phyloP scores from a whole-genome alignment of 2,329 filamentous ascomycete species.

The Cadophora luteo-olivacea region DNA sequence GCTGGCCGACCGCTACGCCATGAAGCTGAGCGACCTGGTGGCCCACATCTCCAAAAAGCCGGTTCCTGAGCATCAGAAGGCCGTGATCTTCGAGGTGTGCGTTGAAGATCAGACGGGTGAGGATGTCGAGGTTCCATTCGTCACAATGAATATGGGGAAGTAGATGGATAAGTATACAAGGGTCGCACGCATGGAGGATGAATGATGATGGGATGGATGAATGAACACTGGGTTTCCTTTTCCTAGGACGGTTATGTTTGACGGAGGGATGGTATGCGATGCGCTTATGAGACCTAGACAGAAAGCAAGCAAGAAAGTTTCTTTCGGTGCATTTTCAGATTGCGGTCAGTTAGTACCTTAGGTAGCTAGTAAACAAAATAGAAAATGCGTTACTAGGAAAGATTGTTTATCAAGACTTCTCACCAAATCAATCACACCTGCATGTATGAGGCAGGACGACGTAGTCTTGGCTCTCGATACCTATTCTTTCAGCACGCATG shows the following conservation, averaged over 20 bases:
- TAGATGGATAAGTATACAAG: constrained; percentile 24
- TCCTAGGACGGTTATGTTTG: constrained; percentile 7
- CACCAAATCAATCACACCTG: no score
- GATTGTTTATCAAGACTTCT: no score
- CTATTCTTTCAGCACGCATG: neutral
- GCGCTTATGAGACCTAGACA: constrained; percentile 25
- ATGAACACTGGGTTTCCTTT: constrained; percentile 16
- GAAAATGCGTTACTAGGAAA: constrained; percentile 8
- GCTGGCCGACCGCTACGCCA: constrained; percentile 78
- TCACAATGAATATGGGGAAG: constrained; percentile 74
- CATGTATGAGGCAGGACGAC: neutral
- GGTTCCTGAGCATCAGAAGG: constrained; percentile 89
- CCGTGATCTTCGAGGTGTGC: constrained; percentile 95
- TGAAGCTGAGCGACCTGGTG: constrained; percentile 89
- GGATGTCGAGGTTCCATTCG: constrained; percentile 96
- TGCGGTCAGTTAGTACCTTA: constrained; percentile 1
- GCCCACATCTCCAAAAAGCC: constrained; percentile 91
- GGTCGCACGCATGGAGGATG: constrained; percentile 2
- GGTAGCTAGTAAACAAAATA: constrained; percentile 19
- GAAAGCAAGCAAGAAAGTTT: constrained; percentile 9
- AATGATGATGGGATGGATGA: constrained; percentile 29
- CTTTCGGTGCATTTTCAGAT: constrained; percentile 21
- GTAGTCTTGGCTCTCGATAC: neutral
- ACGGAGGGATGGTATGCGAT: constrained; percentile 26
- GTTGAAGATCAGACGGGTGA: constrained; percentile 87